Evolutionary conservation across 257 asterid species (phyloP).

Genomic region (Forsythia suspensa): DNA sequence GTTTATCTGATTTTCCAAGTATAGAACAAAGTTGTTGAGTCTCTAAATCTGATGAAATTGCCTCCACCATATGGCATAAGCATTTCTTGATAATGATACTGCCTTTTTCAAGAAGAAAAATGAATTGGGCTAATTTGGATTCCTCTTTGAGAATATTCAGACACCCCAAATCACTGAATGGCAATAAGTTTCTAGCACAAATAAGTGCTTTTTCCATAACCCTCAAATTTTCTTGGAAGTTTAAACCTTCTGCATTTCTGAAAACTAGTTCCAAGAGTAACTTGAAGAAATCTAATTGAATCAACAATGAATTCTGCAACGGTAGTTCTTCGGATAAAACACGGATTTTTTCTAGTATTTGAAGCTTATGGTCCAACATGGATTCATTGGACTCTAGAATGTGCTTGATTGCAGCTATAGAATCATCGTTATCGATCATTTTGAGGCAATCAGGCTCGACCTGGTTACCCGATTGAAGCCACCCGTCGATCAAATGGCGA

Average conservation of each 20-base stretch:
- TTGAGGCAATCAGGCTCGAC: neutral
- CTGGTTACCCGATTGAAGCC: slow-evolving; percentile 34
- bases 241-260: neutral
- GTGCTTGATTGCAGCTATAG: slow-evolving; percentile 23
- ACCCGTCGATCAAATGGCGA: slow-evolving; percentile 43
- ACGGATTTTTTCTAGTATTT: slow-evolving; percentile 29
- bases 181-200: slow-evolving; percentile 39
- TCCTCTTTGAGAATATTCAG: slow-evolving; percentile 38
- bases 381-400: slow-evolving; percentile 34
- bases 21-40: slow-evolving; percentile 26
- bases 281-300: slow-evolving; percentile 34
- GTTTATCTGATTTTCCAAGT: slow-evolving; percentile 32
- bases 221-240: slow-evolving; percentile 7
- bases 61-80: slow-evolving; percentile 42
- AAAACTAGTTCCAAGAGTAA: slow-evolving; percentile 27
- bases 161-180: slow-evolving; percentile 33
- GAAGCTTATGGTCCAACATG: slow-evolving; percentile 32
- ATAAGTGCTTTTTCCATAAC: slow-evolving; percentile 36
- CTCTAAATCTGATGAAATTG: slow-evolving; percentile 29
- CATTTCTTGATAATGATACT: slow-evolving; percentile 34
- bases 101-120: slow-evolving; percentile 35
- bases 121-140: slow-evolving; percentile 14
- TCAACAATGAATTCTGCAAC: slow-evolving; percentile 25
- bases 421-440: neutral
- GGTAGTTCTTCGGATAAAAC: slow-evolving; percentile 36